phyloP scores from a whole-genome alignment of 345 rosid genomes.

The Camelina neglecta region DNA sequence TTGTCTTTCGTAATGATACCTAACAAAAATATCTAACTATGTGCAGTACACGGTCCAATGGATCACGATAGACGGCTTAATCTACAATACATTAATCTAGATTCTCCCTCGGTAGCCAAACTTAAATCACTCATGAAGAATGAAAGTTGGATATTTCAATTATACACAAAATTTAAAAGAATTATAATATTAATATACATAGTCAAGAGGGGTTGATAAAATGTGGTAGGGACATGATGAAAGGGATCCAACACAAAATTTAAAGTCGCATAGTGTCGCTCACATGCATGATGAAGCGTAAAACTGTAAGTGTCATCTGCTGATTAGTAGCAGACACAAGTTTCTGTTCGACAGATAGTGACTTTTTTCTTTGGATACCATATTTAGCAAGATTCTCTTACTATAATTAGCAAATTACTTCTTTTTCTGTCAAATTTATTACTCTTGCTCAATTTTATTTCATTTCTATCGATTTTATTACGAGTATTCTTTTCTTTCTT shows the following conservation, averaged over 20 bases:
- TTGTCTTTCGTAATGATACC: background rate
- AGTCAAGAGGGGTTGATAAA: background rate
- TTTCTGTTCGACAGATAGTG: slow-evolving; percentile 37
- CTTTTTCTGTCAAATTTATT: slow-evolving; percentile 29
- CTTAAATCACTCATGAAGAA: background rate
- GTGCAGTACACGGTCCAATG: background rate
- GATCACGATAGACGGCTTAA: background rate
- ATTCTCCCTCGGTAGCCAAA: background rate
- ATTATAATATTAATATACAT: too few relatives aligned
- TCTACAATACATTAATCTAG: background rate
- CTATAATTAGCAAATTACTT: slow-evolving; percentile 28
- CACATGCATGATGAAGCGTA: slow-evolving; percentile 35
- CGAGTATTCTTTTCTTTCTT: background rate
- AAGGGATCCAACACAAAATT: slow-evolving; percentile 21
- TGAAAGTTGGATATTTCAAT: background rate
- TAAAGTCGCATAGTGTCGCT: background rate
- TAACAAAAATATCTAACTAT: background rate
- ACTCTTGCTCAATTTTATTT: slow-evolving; percentile 30
- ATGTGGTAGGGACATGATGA: slow-evolving; percentile 22
- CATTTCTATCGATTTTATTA: background rate
- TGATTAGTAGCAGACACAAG: slow-evolving; percentile 41
- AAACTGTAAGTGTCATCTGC: slow-evolving; percentile 35
- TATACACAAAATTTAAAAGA: background rate
- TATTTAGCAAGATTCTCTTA: slow-evolving; percentile 37
- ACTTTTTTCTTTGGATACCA: slow-evolving; percentile 39